Evolutionary conservation across 2,329 filamentous ascomycete species (phyloP), one percentile per base, ranked within the genome.

Genomic region (Fusarium sacchari): DNA sequence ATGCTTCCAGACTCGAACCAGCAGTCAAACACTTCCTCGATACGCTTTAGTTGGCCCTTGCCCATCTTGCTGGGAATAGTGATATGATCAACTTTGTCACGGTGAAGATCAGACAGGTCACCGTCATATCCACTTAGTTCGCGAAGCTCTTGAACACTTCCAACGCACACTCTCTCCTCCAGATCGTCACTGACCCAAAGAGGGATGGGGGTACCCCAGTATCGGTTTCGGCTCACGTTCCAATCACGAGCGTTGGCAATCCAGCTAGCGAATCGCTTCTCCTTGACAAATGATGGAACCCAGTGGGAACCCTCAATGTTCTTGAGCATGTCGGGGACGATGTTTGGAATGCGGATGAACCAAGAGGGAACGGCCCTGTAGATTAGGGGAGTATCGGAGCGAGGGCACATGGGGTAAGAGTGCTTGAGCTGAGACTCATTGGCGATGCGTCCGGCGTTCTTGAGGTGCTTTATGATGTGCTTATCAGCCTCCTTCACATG

Each of bases 1-100:
- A 98, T 98, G 80, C 93, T 95, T 69, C 95, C 95, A 47, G 95
- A 97, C 83, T 98, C 95, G 72, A 97, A 97, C 95, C 95, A 98
- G 81, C 95, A 98, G 83, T 98, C 95, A 77, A 98, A 97, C 9
- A 98, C 94, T 81, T 97, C 95, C 58, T 94, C 92, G 15, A 96
- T 88, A 75, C 95, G 91, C 77, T 88, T 91, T 71, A 98, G 85
- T n/a, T 88, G 87, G 26, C 95, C 95, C 80, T 96, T 97, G 76
- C 95, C 95, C 83, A 92, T 88, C 82, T 94, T 93, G 80, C 94
- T 97, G 2, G 95, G 95, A 72, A 98, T 98, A 49, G 95, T 97
- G 81, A 98, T 97, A 76, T 94, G 87, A 79, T 98, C 96, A 72
- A 98, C 92, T 82, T 96, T 96, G 82, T 98, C 94, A 59, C 95